Base-by-base conservation (phyloP, 23 red algal species). In the Gracilaria vermiculophylla region DNA sequence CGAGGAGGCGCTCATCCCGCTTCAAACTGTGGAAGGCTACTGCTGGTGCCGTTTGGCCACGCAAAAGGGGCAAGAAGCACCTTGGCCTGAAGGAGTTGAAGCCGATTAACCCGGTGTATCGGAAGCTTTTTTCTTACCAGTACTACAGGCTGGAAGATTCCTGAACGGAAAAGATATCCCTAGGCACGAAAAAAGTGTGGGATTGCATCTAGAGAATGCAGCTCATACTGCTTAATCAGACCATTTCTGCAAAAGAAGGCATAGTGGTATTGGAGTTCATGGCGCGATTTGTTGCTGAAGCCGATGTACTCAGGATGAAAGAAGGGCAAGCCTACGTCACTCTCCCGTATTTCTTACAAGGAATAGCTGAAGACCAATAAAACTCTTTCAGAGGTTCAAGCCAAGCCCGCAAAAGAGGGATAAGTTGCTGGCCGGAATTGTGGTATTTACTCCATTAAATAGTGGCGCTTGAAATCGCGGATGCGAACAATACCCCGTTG, bases 221-320 rank as follows among this genome's bases (percentile, higher is more conserved):
- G 0, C 17, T 82, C 20, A 82, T 13, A 3, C 17, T 82, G 17
- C 40, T 8, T 15, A 65, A 82, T 4, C 21, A 39, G 3, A 21
- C 10, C 5, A 64, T 82, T 82, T 15, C 53, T 14, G 78, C 0
- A 35, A 55, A 82, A 65, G 56, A 82, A 15, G 53, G 23, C 50
- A 82, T 82, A 9, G 17, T 64, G 53, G 78, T 82, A 3, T 24
- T 82, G 5, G 54, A 82, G 9, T 82, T 82, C 53, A 33, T 65
- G 14, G n/a, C 53, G 1, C 34, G 78, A 24, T 82, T 43, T 20
- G 78, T 64, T n/a, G n/a, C n/a, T n/a, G n/a, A n/a, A n/a, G n/a
- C n/a, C n/a, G n/a, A n/a, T n/a, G n/a, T n/a, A n/a, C 78, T 53
- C 43, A 40, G 57, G 6, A 82, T 82, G 33, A 64, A 7, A 1